Conservation (phyloP, 345 rosid species). For the Cardamine occulta region DNA sequence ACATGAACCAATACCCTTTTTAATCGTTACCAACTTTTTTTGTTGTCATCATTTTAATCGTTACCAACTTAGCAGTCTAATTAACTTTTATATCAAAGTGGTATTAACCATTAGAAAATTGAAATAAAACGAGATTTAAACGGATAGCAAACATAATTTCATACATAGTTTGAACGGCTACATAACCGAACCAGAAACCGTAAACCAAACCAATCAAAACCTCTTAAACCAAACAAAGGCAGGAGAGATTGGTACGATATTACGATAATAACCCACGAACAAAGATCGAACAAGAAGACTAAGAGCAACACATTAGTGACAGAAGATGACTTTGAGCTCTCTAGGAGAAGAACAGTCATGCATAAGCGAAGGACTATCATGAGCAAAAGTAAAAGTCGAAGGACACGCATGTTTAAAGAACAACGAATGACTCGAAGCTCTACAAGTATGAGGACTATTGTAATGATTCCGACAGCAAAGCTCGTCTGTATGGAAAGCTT, state of each 20-base stretch:
- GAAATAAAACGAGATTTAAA: background rate
- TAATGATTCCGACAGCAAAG: slow-evolving; percentile 80
- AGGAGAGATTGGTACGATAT: slow-evolving; percentile 1
- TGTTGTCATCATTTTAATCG: background rate
- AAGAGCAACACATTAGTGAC: slow-evolving; percentile 50
- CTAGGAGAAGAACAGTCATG: slow-evolving; percentile 86
- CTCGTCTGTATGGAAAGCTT: slow-evolving; percentile 81
- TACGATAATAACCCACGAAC: slow-evolving; percentile 21
- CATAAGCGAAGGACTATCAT: slow-evolving; percentile 83
- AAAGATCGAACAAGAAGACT: background rate
- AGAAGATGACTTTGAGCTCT: slow-evolving; percentile 96
- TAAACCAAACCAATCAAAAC: slow-evolving; percentile 28
- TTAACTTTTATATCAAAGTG: background rate
- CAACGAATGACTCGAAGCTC: slow-evolving; percentile 64
- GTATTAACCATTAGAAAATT: background rate
- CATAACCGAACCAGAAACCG: slow-evolving; percentile 36
- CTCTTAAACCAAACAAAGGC: slow-evolving; percentile 24
- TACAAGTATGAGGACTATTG: slow-evolving; percentile 79
- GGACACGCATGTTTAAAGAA: slow-evolving; percentile 93
- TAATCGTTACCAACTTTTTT: background rate
- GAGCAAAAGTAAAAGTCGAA: slow-evolving; percentile 81
- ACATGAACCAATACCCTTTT: background rate
- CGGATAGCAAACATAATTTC: slow-evolving; percentile 23
- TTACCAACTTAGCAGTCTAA: background rate
- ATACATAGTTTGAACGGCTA: background rate